Conservation (phyloP, 1,284 basidiomycete genomes). For the Leccinum glutinopallens region DNA sequence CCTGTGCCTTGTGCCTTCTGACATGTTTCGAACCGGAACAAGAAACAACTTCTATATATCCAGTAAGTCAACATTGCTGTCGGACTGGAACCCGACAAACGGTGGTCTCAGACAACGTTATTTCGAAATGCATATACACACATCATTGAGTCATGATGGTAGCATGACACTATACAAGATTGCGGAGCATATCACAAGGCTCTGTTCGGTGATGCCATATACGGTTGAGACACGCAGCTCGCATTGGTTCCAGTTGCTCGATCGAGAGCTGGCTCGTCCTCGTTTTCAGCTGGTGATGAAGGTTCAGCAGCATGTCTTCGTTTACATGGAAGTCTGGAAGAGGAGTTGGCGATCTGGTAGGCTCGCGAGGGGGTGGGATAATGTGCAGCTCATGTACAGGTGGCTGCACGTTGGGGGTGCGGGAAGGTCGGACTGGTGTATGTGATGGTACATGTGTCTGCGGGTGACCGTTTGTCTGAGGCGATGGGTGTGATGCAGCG, state of each 20-base stretch:
- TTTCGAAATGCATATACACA: too few species aligned
- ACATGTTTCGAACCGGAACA: too few species aligned
- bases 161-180: too few species aligned
- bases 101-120: too few species aligned
- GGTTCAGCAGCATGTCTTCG: constrained; percentile 50
- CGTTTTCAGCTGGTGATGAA: constrained; percentile 45
- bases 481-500: constrained; percentile 2
- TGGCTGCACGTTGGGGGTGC: constrained; percentile 14
- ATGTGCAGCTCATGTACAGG: constrained; percentile 21
- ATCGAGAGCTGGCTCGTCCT: constrained; percentile 65
- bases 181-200: too few species aligned
- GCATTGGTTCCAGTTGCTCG: constrained; percentile 88
- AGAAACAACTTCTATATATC: too few species aligned
- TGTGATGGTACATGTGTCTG: constrained; percentile 18
- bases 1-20: too few species aligned
- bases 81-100: too few species aligned
- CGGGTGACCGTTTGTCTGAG: constrained; percentile 16
- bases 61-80: too few species aligned
- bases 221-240: constrained; percentile 78
- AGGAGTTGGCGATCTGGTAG: constrained; percentile 60
- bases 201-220: constrained; percentile 82
- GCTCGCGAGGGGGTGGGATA: constrained; percentile 37
- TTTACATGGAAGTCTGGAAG: constrained; percentile 70
- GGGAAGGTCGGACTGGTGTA: constrained; percentile 1
- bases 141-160: too few species aligned